Percentiles rank a stretch among this genome's conserved stretches.
Conservation (phyloP, 768 basidiomycete genomes). For the Leucogyrophana mollusca region DNA sequence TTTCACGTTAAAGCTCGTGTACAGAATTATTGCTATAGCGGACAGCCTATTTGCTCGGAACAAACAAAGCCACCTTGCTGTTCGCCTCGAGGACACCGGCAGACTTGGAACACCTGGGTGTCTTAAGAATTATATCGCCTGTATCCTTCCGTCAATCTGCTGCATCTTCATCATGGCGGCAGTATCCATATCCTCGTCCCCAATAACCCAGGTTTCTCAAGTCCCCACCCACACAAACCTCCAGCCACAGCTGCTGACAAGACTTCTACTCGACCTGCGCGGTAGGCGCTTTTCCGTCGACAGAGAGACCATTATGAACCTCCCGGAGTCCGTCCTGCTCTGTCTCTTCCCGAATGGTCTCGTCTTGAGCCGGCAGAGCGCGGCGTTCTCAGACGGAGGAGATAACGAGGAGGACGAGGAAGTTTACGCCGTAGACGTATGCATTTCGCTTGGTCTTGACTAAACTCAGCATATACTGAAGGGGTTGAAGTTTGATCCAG, state of each 20-base stretch:
- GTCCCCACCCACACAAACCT: slow-evolving; percentile 65
- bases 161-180: slow-evolving; percentile 34
- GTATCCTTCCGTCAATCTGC: slow-evolving; percentile 16
- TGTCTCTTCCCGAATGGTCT: slow-evolving; percentile 98
- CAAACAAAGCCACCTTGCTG: slow-evolving; percentile 23
- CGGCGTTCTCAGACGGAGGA: slow-evolving; percentile 69
- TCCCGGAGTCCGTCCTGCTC: slow-evolving; percentile 94
- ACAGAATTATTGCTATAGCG: too few relatives aligned
- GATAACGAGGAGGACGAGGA: slow-evolving; percentile 84
- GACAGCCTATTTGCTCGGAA: slow-evolving; percentile 22
- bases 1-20: too few relatives aligned
- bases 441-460: slow-evolving; percentile 33
- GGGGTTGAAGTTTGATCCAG: slow-evolving; percentile 83
- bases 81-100: slow-evolving; percentile 28
- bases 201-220: slow-evolving; percentile 51
- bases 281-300: slow-evolving; percentile 92
- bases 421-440: slow-evolving; percentile 93
- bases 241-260: slow-evolving; percentile 84
- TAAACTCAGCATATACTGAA: not conserved
- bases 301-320: slow-evolving; percentile 96
- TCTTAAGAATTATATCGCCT: slow-evolving; percentile 9
- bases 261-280: slow-evolving; percentile 89
- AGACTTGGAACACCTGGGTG: slow-evolving; percentile 18
- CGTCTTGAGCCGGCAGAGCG: slow-evolving; percentile 85
- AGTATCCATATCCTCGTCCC: slow-evolving; percentile 46